Conservation (phyloP, 139 green algal genomes). For the Tetraselmis chui region DNA sequence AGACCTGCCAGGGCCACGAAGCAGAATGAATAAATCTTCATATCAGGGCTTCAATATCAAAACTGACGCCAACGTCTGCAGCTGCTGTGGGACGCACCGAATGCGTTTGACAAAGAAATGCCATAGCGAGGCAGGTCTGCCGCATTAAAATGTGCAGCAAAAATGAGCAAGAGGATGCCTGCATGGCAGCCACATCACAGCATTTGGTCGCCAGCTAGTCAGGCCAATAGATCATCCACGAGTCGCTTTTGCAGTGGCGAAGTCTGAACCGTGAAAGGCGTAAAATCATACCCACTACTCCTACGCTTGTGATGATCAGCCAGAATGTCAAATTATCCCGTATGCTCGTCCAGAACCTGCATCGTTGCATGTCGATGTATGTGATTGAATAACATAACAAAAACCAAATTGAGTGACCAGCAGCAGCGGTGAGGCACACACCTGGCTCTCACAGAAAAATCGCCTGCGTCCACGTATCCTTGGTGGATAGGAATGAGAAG, state of each 20-base stretch:
- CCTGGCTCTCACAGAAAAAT: constrained; percentile 63
- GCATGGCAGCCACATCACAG: constrained; percentile 5
- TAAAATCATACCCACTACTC: constrained; percentile 34
- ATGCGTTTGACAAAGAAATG: constrained; percentile 80
- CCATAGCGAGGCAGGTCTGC: constrained; percentile 46
- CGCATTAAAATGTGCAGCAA: constrained; percentile 33
- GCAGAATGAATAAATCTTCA: not conserved
- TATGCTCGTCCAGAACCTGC: constrained; percentile 45
- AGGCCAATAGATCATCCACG: no score
- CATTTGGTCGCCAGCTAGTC: no score
- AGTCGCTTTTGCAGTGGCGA: no score
- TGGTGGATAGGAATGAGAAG: constrained; percentile 78
- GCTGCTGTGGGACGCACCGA: no score
- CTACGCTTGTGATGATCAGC: constrained; percentile 50
- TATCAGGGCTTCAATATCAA: no score
- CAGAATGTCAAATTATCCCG: constrained; percentile 72
- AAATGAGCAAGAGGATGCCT: constrained; percentile 47
- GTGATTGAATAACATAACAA: no score
- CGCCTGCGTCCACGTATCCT: constrained; percentile 75
- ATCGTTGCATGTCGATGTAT: no score
- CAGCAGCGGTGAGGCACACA: not conserved
- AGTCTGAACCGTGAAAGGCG: no score
- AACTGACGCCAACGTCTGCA: no score
- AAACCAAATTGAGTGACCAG: not conserved
- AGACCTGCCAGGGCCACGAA: constrained; percentile 40